phyloP scores from a whole-genome alignment of 352 stramenopile species.

The Phytopythium aichiense region DNA sequence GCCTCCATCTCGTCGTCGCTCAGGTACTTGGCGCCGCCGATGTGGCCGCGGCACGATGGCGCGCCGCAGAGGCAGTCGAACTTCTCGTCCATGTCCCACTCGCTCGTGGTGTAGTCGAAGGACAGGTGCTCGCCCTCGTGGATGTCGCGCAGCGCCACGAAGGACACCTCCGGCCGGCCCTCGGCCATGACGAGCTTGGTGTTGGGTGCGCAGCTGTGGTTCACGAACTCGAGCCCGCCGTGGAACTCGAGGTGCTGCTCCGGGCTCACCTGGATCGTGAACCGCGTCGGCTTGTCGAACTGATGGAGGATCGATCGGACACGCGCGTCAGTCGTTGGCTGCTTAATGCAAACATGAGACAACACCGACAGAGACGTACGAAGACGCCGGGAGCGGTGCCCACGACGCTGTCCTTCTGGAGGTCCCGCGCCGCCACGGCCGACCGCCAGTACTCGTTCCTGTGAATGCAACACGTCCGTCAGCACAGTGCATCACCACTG shows the following conservation, averaged over 20 bases:
- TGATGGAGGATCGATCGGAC: constrained; percentile 11
- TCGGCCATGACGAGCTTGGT: constrained; percentile 76
- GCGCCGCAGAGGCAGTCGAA: constrained; percentile 82
- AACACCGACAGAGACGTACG: constrained; percentile 28
- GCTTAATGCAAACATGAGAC: neutral
- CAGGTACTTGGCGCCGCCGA: constrained; percentile 82
- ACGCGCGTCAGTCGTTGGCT: constrained; percentile 8
- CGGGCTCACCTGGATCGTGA: constrained; percentile 76
- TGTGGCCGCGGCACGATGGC: constrained; percentile 53
- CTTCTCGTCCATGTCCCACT: constrained; percentile 92
- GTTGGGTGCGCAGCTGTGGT: constrained; percentile 86
- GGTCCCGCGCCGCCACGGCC: constrained; percentile 60
- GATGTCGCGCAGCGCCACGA: constrained; percentile 76
- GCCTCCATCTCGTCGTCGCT: constrained; percentile 41
- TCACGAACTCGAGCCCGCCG: constrained; percentile 83
- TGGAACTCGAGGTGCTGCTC: constrained; percentile 83
- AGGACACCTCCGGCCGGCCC: constrained; percentile 61
- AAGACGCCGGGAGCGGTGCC: constrained; percentile 63
- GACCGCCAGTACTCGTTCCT: constrained; percentile 73
- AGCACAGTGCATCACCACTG: neutral
- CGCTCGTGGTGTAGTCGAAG: constrained; percentile 88
- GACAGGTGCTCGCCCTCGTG: constrained; percentile 67
- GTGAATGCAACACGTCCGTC: neutral
- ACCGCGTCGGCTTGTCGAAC: constrained; percentile 57
- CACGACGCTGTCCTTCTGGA: constrained; percentile 61